These are phyloP conservation scores for Dictyostelium citrinum DNA, from an alignment of 78 protist genomes.

Conservation along the genomic window DNA sequence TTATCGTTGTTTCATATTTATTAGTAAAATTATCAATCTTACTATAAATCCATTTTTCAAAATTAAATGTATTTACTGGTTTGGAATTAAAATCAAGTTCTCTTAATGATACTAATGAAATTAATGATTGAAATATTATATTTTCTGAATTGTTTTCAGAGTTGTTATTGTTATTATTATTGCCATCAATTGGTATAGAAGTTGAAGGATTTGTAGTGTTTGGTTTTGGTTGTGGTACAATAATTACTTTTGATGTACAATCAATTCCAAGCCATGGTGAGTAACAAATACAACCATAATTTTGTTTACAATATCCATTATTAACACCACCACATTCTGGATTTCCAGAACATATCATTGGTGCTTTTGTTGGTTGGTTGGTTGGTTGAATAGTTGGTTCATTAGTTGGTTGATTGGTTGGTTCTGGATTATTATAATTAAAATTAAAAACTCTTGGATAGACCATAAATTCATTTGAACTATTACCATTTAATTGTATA, in stretches of 20 bases:
- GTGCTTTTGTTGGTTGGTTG: neutral
- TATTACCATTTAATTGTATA: neutral
- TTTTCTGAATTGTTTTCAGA: neutral
- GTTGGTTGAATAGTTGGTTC: neutral
- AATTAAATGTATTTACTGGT: neutral
- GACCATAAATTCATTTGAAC: neutral
- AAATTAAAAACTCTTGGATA: neutral
- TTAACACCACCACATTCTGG: neutral
- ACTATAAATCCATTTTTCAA: neutral
- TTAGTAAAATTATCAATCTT: neutral
- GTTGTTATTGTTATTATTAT: neutral
- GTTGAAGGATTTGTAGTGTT: neutral
- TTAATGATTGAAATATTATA: neutral
- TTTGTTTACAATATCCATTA: constrained; percentile 14
- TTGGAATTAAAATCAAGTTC: neutral
- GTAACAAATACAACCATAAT: neutral
- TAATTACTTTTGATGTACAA: neutral
- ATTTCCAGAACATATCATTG: neutral
- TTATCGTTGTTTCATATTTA: neutral
- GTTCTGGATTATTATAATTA: neutral
- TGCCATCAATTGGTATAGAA: neutral
- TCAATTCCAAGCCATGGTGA: neutral
- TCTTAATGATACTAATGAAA: neutral
- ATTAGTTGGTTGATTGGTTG: neutral
- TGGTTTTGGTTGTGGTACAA: neutral